Evolutionary conservation across 257 asterid genomes (phyloP), one percentile per base, ranked within the genome.

Genomic region (Nicotiana noctiflora): DNA sequence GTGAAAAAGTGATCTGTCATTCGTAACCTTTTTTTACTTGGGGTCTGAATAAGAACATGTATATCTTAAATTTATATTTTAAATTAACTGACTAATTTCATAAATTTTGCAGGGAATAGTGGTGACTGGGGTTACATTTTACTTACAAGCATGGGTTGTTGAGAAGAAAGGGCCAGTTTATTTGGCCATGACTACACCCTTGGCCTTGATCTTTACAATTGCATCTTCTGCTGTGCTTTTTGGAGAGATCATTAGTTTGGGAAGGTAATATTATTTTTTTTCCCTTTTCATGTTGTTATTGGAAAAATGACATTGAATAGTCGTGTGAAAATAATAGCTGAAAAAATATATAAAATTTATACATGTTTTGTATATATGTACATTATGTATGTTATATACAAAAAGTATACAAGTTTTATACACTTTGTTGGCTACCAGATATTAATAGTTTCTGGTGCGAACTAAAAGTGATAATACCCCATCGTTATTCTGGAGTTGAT

Each of bases 131-230:
- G 55, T 94, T 9, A 79, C 95, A 37, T 91, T 92, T 76, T 93
- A 94, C 89, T 79, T 94, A 23, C 98, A 94, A 92, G 82, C 98
- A 51, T 93, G 96, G 96, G 94, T 94, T 9, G 56, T 94, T 55
- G 97, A 94, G 85, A 93, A 91, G 91, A 94, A 87, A 83, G 98
- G 98, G 2, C 98, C 98, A 4, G 96, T 94, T 9, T 94, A 83
- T 75, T 79, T 94, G 56, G 94, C 97, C 46, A 88, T 87, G 87
- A 89, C 96, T 46, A 93, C 95, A 34, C 98, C 98, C 13, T 83
- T 92, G 14, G 82, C 88, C 70, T 55, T 90, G 17, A 25, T 91
- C 37, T 82, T 94, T 46, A 94, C 98, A 15, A 90, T 92, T 81
- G 40, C 85, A 18, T 57, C 90, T 2, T 94, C 98, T 1, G 90